Evolutionary conservation across 495 filamentous ascomycete genomes (phyloP).

Genomic region (Tuber indicum): DNA sequence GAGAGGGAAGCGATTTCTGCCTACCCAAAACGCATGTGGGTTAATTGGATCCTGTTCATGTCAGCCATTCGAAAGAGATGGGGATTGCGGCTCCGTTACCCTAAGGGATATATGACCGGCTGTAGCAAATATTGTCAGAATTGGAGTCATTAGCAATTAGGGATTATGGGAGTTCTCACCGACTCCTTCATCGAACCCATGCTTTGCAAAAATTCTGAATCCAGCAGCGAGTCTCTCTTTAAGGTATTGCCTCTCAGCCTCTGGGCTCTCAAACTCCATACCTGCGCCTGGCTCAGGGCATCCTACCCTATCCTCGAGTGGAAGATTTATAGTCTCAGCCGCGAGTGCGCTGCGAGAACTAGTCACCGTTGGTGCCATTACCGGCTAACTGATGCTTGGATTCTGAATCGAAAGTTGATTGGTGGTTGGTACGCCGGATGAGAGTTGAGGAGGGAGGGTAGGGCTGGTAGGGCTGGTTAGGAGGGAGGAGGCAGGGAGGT

Average conservation of each 20-base stretch:
- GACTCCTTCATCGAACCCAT: conserved; percentile 64
- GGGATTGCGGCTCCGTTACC: neutral
- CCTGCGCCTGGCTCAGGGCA: neutral
- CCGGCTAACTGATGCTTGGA: neutral
- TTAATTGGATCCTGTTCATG: conserved; percentile 58
- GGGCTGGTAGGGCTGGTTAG: too few relatives aligned
- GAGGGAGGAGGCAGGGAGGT: neutral
- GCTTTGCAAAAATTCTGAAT: conserved; percentile 64
- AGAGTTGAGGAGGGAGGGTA: neutral
- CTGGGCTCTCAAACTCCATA: neutral
- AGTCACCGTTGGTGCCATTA: neutral
- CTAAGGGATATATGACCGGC: conserved; percentile 35
- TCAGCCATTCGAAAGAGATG: conserved; percentile 1
- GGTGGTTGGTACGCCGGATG: neutral
- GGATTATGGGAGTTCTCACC: conserved; percentile 47
- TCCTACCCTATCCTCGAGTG: neutral
- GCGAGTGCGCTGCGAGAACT: neutral
- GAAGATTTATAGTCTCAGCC: neutral
- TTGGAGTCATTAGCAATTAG: conserved; percentile 7
- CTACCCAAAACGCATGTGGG: conserved; percentile 61
- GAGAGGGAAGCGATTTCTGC: neutral
- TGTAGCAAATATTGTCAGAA: neutral
- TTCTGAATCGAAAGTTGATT: neutral
- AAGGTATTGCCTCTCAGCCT: conserved; percentile 55
- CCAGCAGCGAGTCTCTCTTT: conserved; percentile 67